phyloP scores from a whole-genome alignment of 2,329 filamentous ascomycete genomes.

The Fusarium guadeloupense region DNA sequence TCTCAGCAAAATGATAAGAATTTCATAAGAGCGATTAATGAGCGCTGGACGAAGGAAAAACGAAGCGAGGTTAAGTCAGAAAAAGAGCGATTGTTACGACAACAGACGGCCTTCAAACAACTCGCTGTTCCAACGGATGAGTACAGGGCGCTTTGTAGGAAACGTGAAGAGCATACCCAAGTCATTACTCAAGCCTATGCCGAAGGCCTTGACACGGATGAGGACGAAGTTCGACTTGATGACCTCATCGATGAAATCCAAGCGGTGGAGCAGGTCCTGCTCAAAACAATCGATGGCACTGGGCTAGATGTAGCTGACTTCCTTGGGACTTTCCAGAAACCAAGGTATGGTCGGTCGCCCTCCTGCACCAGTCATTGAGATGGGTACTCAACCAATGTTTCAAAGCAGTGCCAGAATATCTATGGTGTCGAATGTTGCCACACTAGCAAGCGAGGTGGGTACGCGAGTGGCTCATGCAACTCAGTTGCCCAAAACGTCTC shows the following conservation, averaged over 20 bases:
- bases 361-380: slow-evolving; percentile 47
- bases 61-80: slow-evolving; percentile 59
- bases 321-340: slow-evolving; percentile 43
- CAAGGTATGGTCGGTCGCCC: slow-evolving; percentile 13
- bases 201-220: slow-evolving; percentile 60
- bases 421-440: slow-evolving; percentile 46
- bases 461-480: slow-evolving; percentile 64
- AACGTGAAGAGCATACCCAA: slow-evolving; percentile 57
- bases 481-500: slow-evolving; percentile 51
- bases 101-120: slow-evolving; percentile 56
- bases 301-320: slow-evolving; percentile 56
- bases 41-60: slow-evolving; percentile 56
- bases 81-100: slow-evolving; percentile 57
- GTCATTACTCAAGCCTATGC: slow-evolving; percentile 61
- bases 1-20: slow-evolving; percentile 58
- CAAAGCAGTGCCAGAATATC: slow-evolving; percentile 47
- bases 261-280: slow-evolving; percentile 54
- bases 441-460: slow-evolving; percentile 45
- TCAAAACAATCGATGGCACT: slow-evolving; percentile 53
- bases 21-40: slow-evolving; percentile 58
- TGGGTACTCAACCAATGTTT: slow-evolving; percentile 55
- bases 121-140: slow-evolving; percentile 55
- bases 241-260: slow-evolving; percentile 57
- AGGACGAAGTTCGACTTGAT: slow-evolving; percentile 61
- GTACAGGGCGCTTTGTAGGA: slow-evolving; percentile 53